Percentiles rank a stretch among this genome's conserved stretches.
Conservation (phyloP, 345 rosid genomes). For the Sonneratia caseolaris region DNA sequence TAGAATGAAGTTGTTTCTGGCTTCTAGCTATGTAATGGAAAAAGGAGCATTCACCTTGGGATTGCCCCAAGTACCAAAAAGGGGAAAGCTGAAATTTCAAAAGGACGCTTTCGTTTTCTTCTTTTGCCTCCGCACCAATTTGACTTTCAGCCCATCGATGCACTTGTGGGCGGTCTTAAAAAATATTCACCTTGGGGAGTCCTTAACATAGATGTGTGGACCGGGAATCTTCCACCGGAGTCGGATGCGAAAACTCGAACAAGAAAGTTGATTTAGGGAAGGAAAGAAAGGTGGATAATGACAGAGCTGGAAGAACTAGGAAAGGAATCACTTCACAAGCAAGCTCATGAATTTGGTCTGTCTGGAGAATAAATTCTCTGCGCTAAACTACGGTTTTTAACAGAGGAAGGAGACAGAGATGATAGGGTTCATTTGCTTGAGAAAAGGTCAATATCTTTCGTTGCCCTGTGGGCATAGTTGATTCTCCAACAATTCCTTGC, state of each 20-base stretch:
- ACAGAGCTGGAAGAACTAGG: background rate
- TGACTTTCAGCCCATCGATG: background rate
- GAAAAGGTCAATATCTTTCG: background rate
- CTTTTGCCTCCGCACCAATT: background rate
- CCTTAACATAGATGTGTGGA: background rate
- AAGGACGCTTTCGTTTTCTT: background rate
- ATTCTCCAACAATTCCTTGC: background rate
- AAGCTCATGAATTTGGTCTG: background rate
- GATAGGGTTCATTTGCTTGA: background rate
- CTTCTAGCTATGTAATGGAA: too few species aligned
- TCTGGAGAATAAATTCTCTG: too few species aligned
- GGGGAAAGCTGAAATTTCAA: background rate
- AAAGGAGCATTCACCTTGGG: too few species aligned
- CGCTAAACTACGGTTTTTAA: too few species aligned
- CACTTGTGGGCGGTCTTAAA: background rate
- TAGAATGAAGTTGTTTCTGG: background rate
- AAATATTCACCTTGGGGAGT: background rate
- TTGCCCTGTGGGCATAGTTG: too few species aligned
- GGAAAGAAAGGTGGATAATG: background rate
- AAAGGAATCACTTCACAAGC: background rate
- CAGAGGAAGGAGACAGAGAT: too few species aligned
- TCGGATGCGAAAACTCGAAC: background rate
- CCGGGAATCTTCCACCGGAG: background rate
- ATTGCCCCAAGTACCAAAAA: too few species aligned
- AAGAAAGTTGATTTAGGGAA: background rate